Base-by-base conservation (phyloP, 2,329 filamentous ascomycete genomes). In the Xylaria sp. region DNA sequence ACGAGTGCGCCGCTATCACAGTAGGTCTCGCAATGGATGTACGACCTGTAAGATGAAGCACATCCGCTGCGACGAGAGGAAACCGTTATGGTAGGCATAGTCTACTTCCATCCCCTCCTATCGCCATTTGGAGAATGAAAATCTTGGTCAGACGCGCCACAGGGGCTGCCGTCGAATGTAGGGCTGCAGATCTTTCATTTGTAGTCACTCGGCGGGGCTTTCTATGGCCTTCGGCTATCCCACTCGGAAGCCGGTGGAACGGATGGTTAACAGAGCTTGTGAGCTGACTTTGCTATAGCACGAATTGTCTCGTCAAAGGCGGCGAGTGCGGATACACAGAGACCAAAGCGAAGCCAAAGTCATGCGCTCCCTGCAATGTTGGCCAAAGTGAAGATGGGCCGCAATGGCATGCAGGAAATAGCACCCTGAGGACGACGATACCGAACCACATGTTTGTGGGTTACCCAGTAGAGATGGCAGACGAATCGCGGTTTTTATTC, bases 21-120 rank as follows among this genome's bases (percentile, higher is more conserved):
- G 70, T 63, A 67, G 73, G 62, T 75, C 73, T n/a, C 73, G 73
- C 28, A 74, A 74, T 68, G 73, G 73, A 36, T 75, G 73, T 59
- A 69, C 69, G 44, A 74, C 72, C 33, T 75, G 73, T 60, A 75
- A 75, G 66, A 68, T 65, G 62, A 75, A 75, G 66, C 73, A 74
- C 64, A 68, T 75, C 59, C 71, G 73, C 56, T 75, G 73, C 67
- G 73, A 75, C 62, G 73, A 75, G 59, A 72, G 71, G 63, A 74
- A 72, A 68, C 73, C 73, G 59, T 68, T 75, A 66, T 75, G 73
- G 73, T 75, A 74, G 59, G 73, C 61, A 65, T 40, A 59, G 54
- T 64, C 60, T 63, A 63, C 59, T 70, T 65, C 60, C 48, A 54
- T 57, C 63, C 63, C 58, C 28, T 59, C 58, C 42, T 46, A 15